Percentiles rank a stretch among this genome's conserved stretches.
Evolutionary conservation across 495 filamentous ascomycete species (phyloP).

Genomic region (Pyrenula massariospora): DNA sequence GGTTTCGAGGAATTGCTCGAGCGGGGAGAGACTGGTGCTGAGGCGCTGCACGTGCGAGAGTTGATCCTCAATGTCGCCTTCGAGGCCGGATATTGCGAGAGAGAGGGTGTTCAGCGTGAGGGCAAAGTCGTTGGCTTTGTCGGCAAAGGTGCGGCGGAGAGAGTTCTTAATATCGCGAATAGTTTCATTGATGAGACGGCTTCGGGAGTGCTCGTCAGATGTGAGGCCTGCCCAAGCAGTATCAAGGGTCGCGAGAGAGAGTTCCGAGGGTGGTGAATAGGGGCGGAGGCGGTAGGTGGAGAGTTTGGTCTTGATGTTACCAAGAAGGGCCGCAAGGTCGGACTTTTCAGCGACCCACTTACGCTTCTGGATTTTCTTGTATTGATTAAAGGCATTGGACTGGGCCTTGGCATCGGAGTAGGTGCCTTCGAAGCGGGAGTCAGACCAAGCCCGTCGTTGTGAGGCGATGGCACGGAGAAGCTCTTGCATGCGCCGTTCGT

Average conservation of each 20-base stretch:
- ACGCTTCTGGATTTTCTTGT: conserved; percentile 81
- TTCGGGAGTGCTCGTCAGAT: conserved; percentile 70
- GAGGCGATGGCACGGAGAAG: conserved; percentile 61
- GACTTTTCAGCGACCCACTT: conserved; percentile 97
- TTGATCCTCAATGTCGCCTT: conserved; percentile 93
- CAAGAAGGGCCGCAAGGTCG: conserved; percentile 79
- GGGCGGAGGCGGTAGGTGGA: conserved; percentile 84
- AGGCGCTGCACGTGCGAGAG: conserved; percentile 71
- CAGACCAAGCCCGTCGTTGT: conserved; percentile 64
- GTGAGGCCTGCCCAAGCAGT: conserved; percentile 68
- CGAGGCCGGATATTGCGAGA: conserved; percentile 81
- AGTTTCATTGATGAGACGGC: conserved; percentile 91
- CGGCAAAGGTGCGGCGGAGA: conserved; percentile 82
- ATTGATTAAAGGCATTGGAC: conserved; percentile 63
- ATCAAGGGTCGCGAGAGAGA: conserved; percentile 71
- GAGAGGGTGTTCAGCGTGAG: conserved; percentile 87
- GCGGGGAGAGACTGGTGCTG: conserved; percentile 67
- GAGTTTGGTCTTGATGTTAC: conserved; percentile 98
- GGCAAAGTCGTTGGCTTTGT: conserved; percentile 96
- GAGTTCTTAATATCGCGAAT: conserved; percentile 96
- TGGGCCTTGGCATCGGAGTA: conserved; percentile 91
- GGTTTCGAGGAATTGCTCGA: conserved; percentile 76
- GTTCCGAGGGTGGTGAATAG: conserved; percentile 76
- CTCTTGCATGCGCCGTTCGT: conserved; percentile 76
- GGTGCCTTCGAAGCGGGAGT: conserved; percentile 74